Evolutionary conservation across 2,329 filamentous ascomycete genomes (phyloP).

Genomic region (Tolypocladium amazonense): DNA sequence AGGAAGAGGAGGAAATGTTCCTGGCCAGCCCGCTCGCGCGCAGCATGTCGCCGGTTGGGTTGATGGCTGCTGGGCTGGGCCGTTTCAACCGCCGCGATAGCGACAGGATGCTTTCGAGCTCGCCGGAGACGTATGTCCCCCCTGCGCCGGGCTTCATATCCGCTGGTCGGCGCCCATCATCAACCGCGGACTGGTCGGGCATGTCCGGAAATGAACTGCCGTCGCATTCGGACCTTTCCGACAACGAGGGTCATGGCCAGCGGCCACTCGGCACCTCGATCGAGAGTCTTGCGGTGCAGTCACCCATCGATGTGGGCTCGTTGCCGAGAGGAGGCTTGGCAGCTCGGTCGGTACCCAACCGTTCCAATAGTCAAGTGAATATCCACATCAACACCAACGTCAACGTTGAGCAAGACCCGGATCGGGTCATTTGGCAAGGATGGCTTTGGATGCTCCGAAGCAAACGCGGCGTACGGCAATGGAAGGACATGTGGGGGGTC

Average conservation of each 20-base stretch:
- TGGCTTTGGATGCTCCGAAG: conserved; percentile 78
- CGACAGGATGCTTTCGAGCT: conserved; percentile 44
- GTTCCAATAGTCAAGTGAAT: conserved; percentile 55
- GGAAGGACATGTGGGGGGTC: conserved; percentile 93
- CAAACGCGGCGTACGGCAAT: conserved; percentile 74
- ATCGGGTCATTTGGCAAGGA: conserved; percentile 89
- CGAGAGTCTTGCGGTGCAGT: conserved; percentile 35
- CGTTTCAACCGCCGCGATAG: conserved; percentile 15
- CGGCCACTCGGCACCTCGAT: conserved; percentile 39
- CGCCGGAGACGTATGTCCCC: conserved; percentile 42
- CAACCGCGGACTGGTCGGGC: conserved; percentile 54
- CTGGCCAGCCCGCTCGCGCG: conserved; percentile 53
- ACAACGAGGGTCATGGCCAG: conserved; percentile 47
- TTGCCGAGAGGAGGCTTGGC: conserved; percentile 15
- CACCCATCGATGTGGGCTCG: conserved; percentile 14
- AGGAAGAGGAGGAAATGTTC: conserved; percentile 78
- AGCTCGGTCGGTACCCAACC: conserved; percentile 24
- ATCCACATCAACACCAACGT: conserved; percentile 18
- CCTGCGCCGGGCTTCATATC: conserved; percentile 21
- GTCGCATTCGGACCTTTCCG: conserved; percentile 82
- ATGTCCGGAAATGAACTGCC: conserved; percentile 55
- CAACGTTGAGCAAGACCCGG: conserved; percentile 52
- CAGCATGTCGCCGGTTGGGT: conserved; percentile 27
- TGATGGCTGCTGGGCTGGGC: conserved; percentile 2
- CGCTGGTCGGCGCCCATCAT: conserved; percentile 42